Conservation (phyloP, 139 green algal species). For the Micromonas pusilla region DNA sequence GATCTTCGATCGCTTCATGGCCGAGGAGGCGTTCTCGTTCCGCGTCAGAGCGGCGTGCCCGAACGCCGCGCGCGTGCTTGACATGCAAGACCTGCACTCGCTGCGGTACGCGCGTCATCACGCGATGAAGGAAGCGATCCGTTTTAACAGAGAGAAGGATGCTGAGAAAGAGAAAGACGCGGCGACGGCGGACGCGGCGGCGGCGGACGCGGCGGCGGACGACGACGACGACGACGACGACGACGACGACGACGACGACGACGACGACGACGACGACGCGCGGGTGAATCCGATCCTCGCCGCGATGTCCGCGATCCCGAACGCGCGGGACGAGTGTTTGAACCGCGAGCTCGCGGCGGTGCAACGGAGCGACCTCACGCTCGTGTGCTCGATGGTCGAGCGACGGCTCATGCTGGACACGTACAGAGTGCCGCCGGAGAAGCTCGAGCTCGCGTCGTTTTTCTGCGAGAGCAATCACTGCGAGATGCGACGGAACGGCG, state of each 20-base stretch:
- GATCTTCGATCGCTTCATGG: conserved; percentile 53
- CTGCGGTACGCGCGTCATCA: conserved; percentile 29
- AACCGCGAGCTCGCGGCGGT: conserved; percentile 52
- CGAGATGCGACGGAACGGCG: too few species aligned
- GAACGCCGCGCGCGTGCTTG: conserved; percentile 42
- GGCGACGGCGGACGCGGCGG: not conserved
- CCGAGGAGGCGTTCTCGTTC: conserved; percentile 53
- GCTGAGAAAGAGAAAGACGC: not conserved
- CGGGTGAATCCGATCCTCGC: too few species aligned
- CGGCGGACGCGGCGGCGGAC: conserved; percentile 3
- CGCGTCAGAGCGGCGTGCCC: conserved; percentile 37
- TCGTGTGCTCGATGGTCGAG: conserved; percentile 57
- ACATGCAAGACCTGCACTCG: conserved; percentile 59
- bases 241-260: too few species aligned
- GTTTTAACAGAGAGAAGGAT: too few species aligned
- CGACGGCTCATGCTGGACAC: conserved; percentile 31
- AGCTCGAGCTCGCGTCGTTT: conserved; percentile 47
- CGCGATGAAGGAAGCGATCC: not conserved
- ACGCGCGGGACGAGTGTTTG: conserved; percentile 27
- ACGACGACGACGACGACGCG: too few species aligned
- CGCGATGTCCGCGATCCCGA: conserved; percentile 34
- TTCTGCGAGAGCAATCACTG: too few species aligned
- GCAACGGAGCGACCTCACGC: conserved; percentile 47
- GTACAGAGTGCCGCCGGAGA: conserved; percentile 40
- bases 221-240: too few species aligned